Base-by-base conservation (phyloP, 1,284 basidiomycete species). In the Heterobasidion occidentale region DNA sequence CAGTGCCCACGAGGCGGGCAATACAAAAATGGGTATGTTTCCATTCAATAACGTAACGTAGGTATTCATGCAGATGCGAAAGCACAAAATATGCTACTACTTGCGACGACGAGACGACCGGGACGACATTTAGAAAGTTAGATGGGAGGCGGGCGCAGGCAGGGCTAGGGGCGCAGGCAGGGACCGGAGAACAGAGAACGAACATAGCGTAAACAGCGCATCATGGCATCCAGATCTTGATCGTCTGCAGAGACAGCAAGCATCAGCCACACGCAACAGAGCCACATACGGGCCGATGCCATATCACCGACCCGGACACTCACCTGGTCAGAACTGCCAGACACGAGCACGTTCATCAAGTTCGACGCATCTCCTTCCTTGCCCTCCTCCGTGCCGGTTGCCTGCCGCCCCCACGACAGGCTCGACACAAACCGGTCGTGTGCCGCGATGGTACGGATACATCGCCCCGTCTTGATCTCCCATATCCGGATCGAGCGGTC, bases 401-500 rank as follows among this genome's bases (percentile, higher is more conserved):
- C 63, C 35, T 82, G 78, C 19, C 83, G 69, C 0, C 84, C 86
- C 86, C 86, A 89, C 0, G 80, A 72, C 64, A 88, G 74, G 38
- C 76, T 81, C 27, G 81, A 79, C 14, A 88, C 81, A 64, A 92
- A 90, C 63, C 86, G 84, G 2, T 74, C 74, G 65, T 90, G 88
- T 2, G 86, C 86, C 54, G 90, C 85, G 34, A 90, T 73, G 17
- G 81, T 86, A 68, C 84, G 85, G 53, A 76, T 72, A 62, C 85
- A 84, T 42, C 88, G 77, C 11, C 87, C 83, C 2, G 81, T 82
- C 42, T 75, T 71, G 36, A 92, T 73, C 61, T 91, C 89, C 89
- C 88, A 91, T 0, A 90, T 75, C 47, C 86, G 81, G 61, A 90
- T 78, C 7, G 86, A 85, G 69, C 87, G 83, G 73, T 92, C 89